phyloP scores from a whole-genome alignment of 345 rosid genomes.

The Microcos paniculata region DNA sequence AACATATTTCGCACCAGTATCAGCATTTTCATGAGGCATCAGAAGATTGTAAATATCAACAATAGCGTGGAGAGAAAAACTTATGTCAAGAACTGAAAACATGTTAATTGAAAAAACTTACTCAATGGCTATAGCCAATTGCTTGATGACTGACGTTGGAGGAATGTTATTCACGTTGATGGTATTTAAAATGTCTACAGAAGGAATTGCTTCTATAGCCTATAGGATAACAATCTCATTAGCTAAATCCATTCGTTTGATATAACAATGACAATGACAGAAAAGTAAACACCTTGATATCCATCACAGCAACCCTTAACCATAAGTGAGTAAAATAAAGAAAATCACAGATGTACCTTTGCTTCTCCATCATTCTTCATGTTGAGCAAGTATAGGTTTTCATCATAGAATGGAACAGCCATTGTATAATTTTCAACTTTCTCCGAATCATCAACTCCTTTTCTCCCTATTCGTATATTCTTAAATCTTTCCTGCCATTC shows the following conservation, averaged over 20 bases:
- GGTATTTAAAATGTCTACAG: slow-evolving; percentile 55
- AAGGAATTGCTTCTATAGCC: slow-evolving; percentile 52
- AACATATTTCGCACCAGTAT: background rate
- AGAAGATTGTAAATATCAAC: background rate
- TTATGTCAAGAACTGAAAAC: background rate
- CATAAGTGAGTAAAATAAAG: background rate
- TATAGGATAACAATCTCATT: slow-evolving; percentile 26
- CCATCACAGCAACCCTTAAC: background rate
- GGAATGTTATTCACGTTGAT: slow-evolving; percentile 63
- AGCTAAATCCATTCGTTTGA: background rate
- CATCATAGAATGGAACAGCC: slow-evolving; percentile 72
- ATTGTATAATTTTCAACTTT: slow-evolving; percentile 56
- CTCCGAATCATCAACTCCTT: slow-evolving; percentile 59
- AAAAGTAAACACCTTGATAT: background rate
- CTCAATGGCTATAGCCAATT: slow-evolving; percentile 77
- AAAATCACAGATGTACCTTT: slow-evolving; percentile 44
- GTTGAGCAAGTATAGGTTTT: slow-evolving; percentile 57
- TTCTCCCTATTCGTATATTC: slow-evolving; percentile 66
- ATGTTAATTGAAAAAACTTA: slow-evolving; percentile 39
- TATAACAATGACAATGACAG: background rate
- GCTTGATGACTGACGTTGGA: slow-evolving; percentile 67
- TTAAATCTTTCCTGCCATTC: slow-evolving; percentile 86
- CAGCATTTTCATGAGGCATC: slow-evolving; percentile 1
- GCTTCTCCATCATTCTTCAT: slow-evolving; percentile 71
- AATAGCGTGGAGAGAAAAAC: background rate